phyloP scores from a whole-genome alignment of 805 yeast species.

The Wickerhamiella alocasiicola region DNA sequence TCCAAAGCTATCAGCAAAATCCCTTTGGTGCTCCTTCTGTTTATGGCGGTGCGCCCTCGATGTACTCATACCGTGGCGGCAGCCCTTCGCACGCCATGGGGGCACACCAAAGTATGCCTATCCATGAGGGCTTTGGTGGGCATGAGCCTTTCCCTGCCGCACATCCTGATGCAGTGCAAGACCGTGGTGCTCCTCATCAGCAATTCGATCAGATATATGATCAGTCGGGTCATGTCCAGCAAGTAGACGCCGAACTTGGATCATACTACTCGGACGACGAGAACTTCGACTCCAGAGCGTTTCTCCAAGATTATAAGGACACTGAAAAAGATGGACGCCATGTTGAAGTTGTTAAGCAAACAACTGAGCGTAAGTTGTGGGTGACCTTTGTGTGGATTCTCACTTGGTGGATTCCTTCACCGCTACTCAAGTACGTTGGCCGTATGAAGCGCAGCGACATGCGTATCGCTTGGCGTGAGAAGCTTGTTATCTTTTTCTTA shows the following conservation, averaged over 20 bases:
- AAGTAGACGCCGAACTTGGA: constrained; percentile 15
- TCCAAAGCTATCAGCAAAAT: too few relatives aligned
- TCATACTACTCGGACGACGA: constrained; percentile 22
- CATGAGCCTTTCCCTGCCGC: too few relatives aligned
- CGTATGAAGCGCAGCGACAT: constrained; percentile 32
- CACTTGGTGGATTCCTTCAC: constrained; percentile 33
- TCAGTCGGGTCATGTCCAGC: constrained; percentile 11
- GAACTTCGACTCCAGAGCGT: constrained; percentile 20
- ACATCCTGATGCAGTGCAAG: background rate
- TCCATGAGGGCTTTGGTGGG: too few relatives aligned
- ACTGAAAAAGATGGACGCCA: constrained; percentile 26
- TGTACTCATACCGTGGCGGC: background rate
- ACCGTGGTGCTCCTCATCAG: background rate
- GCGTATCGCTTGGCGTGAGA: constrained; percentile 34
- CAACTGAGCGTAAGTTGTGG: constrained; percentile 28
- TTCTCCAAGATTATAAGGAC: constrained; percentile 20
- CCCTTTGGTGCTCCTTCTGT: background rate
- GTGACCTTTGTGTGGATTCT: constrained; percentile 30
- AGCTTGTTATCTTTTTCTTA: constrained; percentile 28
- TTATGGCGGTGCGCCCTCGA: background rate
- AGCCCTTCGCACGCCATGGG: background rate
- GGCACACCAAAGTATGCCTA: too few relatives aligned
- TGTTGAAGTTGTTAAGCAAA: constrained; percentile 24
- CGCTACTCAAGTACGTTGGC: constrained; percentile 26
- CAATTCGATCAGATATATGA: constrained; percentile 9